A percentile compares a stretch with the other conserved stretches of the same genome.
Conservation (phyloP, 208 protist species). For the Wallacemonas collosoma region DNA sequence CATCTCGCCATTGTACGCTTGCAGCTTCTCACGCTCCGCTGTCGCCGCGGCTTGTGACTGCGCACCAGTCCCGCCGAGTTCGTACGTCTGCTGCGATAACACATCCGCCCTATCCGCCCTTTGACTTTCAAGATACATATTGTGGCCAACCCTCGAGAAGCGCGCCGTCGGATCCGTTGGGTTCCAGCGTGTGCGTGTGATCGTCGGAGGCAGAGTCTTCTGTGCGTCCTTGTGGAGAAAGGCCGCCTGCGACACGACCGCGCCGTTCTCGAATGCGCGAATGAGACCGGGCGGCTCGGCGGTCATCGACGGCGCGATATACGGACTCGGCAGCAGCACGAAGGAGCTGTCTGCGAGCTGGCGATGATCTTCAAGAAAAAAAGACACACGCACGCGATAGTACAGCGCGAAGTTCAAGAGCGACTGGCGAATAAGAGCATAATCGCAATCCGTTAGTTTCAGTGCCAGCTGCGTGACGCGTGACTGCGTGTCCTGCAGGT, state of each 20-base stretch:
- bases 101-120: conserved; percentile 12
- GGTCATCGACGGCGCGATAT: conserved; percentile 43
- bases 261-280: conserved; percentile 29
- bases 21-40: conserved; percentile 18
- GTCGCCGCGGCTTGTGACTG: background rate
- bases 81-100: conserved; percentile 35
- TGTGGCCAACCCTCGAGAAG: conserved; percentile 52
- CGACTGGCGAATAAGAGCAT: conserved; percentile 57
- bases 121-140: conserved; percentile 47
- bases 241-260: background rate
- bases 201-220: conserved; percentile 33
- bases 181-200: conserved; percentile 48
- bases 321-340: conserved; percentile 34
- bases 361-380: conserved; percentile 79
- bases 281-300: conserved; percentile 65
- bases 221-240: conserved; percentile 61
- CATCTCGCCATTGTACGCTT: conserved; percentile 52
- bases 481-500: conserved; percentile 25
- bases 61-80: conserved; percentile 13
- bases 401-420: conserved; percentile 75
- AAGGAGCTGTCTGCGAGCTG: conserved; percentile 78
- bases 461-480: conserved; percentile 32
- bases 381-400: conserved; percentile 78
- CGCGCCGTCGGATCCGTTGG: conserved; percentile 29
- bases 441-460: conserved; percentile 41